These are phyloP conservation scores for Fusarium sp. DNA, from an alignment of 2,329 filamentous ascomycete species.

Conservation along the genomic window DNA sequence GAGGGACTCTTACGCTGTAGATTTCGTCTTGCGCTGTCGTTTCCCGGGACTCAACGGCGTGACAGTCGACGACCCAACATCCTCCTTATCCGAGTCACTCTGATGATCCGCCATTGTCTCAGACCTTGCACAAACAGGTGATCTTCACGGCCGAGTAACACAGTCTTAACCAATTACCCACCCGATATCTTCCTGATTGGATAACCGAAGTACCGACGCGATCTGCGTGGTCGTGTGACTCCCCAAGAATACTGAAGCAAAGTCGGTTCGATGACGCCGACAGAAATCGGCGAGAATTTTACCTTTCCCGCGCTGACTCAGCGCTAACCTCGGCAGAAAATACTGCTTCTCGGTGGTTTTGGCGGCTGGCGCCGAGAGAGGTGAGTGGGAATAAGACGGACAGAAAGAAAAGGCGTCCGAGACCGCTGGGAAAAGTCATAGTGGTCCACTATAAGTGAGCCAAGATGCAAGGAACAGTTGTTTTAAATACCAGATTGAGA, in stretches of 20 bases:
- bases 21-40: constrained; percentile 40
- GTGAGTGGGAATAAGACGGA: background rate
- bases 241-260: background rate
- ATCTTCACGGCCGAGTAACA: background rate
- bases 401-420: background rate
- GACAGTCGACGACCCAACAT: constrained; percentile 17
- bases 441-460: background rate
- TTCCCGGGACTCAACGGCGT: constrained; percentile 18
- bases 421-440: constrained; percentile 23
- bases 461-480: background rate
- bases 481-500: background rate
- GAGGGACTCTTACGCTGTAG: constrained; percentile 34
- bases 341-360: constrained; percentile 17
- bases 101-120: background rate
- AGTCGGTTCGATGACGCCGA: constrained; percentile 19
- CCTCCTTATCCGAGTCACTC: constrained; percentile 38
- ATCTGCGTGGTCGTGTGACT: constrained; percentile 13
- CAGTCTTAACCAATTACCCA: background rate
- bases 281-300: background rate
- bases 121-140: background rate
- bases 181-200: constrained; percentile 29
- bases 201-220: background rate
- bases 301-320: constrained; percentile 36
- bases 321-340: constrained; percentile 20
- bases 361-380: background rate